Evolutionary conservation across 2,329 filamentous ascomycete genomes (phyloP), one percentile per base, ranked within the genome.

Genomic region (Aspergillus calidoustus): DNA sequence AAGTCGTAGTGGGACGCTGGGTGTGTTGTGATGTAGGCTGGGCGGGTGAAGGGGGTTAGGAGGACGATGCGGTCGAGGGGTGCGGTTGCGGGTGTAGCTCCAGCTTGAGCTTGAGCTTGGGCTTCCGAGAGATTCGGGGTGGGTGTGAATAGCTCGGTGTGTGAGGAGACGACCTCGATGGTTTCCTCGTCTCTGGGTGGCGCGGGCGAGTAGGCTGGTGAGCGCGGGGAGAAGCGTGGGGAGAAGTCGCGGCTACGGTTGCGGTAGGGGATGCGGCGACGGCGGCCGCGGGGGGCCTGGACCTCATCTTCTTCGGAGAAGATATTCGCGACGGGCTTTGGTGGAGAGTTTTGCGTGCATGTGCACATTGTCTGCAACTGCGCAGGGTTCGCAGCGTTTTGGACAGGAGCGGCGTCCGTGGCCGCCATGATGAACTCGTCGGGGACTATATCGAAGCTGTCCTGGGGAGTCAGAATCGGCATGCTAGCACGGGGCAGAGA

Each of bases 401-500:
- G 11, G 2, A 11, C 25, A 28, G 25, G 25, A 7, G 25, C 4
- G 25, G 25, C 25, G 17, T 49, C 15, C 3, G 46, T 28, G 28
- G 25, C n/a, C 23, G 28, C 49, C 49, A 51, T 51, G 15, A 8
- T 51, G 23, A 31, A 51, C 13, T 51, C 28, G 34, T 51, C 49
- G 28, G 25, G 31, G 49, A 51, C 49, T 19, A 28, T 34, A n/a
- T 51, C 49, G 11, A 51, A 51, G 49, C 49, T 51, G 25, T 51
- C 49, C 25, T 51, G 34, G 8, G 34, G 34, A 15, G 34, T 41
- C 11, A 41, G 9, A 15, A 41, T 41, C 4, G 34, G 13, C 34
- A 41, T 41, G 9, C 9, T 41, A 41, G 9, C 11, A 15, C 11
- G 9, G 15, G 34, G 34, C 34, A 17, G 34, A 41, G 4, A 41